Base-by-base conservation (phyloP, 179 eudicot species). In the Silene coronaria region DNA sequence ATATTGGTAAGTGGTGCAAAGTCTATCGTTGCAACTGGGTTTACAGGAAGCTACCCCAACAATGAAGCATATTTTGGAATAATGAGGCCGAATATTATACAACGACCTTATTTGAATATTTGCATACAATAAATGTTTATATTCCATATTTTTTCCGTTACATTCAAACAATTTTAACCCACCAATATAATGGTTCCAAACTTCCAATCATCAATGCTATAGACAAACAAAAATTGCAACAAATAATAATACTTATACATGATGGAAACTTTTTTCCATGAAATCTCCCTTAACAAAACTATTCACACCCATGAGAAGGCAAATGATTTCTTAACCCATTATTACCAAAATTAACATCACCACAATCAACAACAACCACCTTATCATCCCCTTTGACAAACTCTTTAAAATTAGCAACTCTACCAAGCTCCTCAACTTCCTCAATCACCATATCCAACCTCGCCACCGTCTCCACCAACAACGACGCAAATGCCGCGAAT, bases 401-500 rank as follows among this genome's bases (percentile, higher is more conserved):
- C 80, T 84, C 88, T 83, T 80, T 69, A 84, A 81, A 94, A 22
- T 80, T 85, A 57, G 92, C 96, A 13, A 89, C 67, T 73, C 90
- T 89, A 38, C 92, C 92, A 61, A 94, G 83, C 79, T 90, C 96
- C 70, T 92, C 91, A 6, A 92, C 98, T 84, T 94, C 94, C 74
- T 89, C 94, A 22, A 94, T 90, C 55, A 94, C 88, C 21, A 75
- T 86, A 77, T 94, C 97, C 36, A 94, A 92, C 82, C 91, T 89
- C 0, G 98, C 98, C 67, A 94, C 98, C 0, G 84, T 79, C 91
- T 94, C 98, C 75, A 94, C 94, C 6, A 94, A 76, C 83, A 92
- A 66, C n/a, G 98, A 89, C 45, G 96, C 97, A 72, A 94, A 94
- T 0, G 98, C 98, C 0, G 98, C 96, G 23, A 94, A 92, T 1